Conservation (phyloP, 2,329 filamentous ascomycete genomes). For the Paecilomyces variotii region DNA sequence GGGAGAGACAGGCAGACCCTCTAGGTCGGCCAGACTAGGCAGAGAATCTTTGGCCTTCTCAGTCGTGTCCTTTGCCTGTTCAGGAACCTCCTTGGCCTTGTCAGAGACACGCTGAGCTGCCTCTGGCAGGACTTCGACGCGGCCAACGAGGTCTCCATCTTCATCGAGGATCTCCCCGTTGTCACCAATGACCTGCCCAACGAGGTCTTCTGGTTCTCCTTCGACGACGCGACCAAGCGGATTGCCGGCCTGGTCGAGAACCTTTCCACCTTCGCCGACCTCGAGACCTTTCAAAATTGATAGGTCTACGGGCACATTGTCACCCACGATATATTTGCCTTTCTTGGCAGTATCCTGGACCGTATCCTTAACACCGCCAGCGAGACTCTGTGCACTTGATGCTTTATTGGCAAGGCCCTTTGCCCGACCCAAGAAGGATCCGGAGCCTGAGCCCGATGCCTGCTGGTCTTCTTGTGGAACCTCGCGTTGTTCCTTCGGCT, state of each 20-base stretch:
- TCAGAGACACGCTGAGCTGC: slow-evolving; percentile 15
- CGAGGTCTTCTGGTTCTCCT: slow-evolving; percentile 26
- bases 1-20: slow-evolving; percentile 40
- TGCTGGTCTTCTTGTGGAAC: slow-evolving; percentile 6
- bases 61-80: slow-evolving; percentile 14
- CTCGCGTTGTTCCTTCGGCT: slow-evolving; percentile 3
- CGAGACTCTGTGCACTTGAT: slow-evolving; percentile 7
- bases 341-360: slow-evolving; percentile 2
- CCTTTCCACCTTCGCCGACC: slow-evolving; percentile 44
- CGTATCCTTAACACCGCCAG: slow-evolving; percentile 12
- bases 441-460: slow-evolving; percentile 18
- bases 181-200: slow-evolving; percentile 25
- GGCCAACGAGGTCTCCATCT: slow-evolving; percentile 28
- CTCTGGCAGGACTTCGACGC: slow-evolving; percentile 6
- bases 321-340: slow-evolving; percentile 3
- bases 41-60: slow-evolving; percentile 28
- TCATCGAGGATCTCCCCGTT: slow-evolving; percentile 30
- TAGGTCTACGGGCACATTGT: slow-evolving; percentile 16
- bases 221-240: slow-evolving; percentile 24
- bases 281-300: slow-evolving; percentile 26
- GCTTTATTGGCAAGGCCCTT: slow-evolving; percentile 13
- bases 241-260: slow-evolving; percentile 34
- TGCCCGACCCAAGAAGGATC: slow-evolving; percentile 7
- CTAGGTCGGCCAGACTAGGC: slow-evolving; percentile 26
- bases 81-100: slow-evolving; percentile 18